Percentiles rank a stretch among this genome's conserved stretches.
These are phyloP conservation scores for Nicotiana tabacum DNA, from an alignment of 257 asterid species.

Conservation along the genomic window DNA sequence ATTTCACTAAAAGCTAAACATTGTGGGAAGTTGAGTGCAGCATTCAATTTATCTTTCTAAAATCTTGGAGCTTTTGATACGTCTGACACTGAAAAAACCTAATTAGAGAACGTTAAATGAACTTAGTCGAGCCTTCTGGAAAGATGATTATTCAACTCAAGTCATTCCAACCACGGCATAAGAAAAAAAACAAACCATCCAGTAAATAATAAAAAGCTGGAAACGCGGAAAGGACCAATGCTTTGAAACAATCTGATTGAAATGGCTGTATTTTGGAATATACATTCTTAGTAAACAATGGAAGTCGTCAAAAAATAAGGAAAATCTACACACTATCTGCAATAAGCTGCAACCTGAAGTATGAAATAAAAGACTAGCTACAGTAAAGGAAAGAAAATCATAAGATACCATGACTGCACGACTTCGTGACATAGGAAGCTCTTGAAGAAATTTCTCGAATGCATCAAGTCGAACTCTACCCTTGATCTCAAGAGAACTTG, in stretches of 20 bases:
- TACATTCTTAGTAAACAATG: slow-evolving; percentile 31
- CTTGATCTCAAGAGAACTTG: slow-evolving; percentile 78
- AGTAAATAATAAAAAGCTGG: neutral
- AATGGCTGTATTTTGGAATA: neutral
- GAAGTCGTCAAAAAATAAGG: slow-evolving; percentile 13
- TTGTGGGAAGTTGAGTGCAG: neutral
- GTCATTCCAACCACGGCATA: neutral
- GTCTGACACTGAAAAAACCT: neutral
- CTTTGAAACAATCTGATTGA: slow-evolving; percentile 2
- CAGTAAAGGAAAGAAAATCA: slow-evolving; percentile 55
- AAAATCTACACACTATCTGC: slow-evolving; percentile 23
- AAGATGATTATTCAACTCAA: neutral
- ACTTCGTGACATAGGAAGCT: slow-evolving; percentile 91
- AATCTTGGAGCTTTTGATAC: neutral
- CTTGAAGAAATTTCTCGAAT: slow-evolving; percentile 82
- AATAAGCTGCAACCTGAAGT: slow-evolving; percentile 37
- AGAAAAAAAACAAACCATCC: neutral
- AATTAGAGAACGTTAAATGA: neutral
- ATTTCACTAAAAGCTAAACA: neutral
- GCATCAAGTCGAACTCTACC: slow-evolving; percentile 95
- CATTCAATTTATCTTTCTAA: neutral
- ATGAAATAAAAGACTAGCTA: slow-evolving; percentile 25
- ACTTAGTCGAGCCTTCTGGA: neutral
- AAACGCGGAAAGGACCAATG: neutral
- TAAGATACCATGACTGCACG: slow-evolving; percentile 99